Evolutionary conservation across 1,284 basidiomycete genomes (phyloP).

Genomic region (Ustilago shanxiensis): DNA sequence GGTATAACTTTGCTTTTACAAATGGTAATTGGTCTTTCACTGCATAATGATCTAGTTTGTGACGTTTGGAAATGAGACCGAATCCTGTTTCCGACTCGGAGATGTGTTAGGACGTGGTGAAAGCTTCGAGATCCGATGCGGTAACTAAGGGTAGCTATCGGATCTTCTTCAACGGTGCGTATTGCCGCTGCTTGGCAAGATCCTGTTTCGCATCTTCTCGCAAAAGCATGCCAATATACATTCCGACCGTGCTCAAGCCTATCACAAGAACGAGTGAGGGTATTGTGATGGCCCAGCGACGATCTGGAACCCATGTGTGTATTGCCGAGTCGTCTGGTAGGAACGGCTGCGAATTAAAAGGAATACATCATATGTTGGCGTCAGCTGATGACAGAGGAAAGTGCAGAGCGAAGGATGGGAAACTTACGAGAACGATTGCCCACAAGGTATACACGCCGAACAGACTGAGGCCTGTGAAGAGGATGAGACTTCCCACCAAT

Average conservation of each 20-base stretch:
- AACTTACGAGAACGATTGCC: conserved; percentile 41
- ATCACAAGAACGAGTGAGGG: conserved; percentile 33
- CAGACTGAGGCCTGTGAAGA: conserved; percentile 16
- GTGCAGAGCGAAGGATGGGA: neutral
- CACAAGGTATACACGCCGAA: conserved; percentile 36
- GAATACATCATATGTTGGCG: neutral
- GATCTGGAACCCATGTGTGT: conserved; percentile 25
- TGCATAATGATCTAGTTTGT: neutral
- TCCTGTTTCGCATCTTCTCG: conserved; percentile 19
- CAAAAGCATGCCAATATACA: conserved; percentile 32
- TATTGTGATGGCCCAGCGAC: conserved; percentile 33
- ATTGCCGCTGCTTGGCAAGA: neutral
- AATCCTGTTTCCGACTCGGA: too few relatives aligned
- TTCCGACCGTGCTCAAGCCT: conserved; percentile 34
- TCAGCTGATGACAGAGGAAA: too few relatives aligned
- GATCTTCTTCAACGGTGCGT: neutral
- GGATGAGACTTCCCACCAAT: conserved; percentile 23
- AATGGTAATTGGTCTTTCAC: conserved; percentile 20
- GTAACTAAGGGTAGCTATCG: neutral
- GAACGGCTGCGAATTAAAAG: conserved; percentile 27
- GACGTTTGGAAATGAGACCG: too few relatives aligned
- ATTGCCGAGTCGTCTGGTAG: conserved; percentile 34
- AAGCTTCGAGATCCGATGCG: neutral
- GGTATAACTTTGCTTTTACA: conserved; percentile 17
- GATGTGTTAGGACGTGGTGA: neutral